Evolutionary conservation across 495 filamentous ascomycete species (phyloP).

Genomic region (Xeromyces bisporus): DNA sequence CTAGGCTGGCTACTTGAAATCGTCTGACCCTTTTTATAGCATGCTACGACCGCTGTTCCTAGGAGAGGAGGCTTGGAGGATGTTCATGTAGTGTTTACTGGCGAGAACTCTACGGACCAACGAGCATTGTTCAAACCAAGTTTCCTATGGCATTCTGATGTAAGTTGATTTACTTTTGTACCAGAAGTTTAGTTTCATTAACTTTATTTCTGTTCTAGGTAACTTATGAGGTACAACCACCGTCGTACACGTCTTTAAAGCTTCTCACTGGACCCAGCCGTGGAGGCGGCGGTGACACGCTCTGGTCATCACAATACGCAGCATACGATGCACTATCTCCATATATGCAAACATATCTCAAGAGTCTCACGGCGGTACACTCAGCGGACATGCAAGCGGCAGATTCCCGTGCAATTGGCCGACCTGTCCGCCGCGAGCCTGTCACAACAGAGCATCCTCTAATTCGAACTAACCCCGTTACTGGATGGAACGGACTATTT

Average conservation of each 20-base stretch:
- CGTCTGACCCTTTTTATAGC: conserved; percentile 8
- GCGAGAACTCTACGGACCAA: conserved; percentile 45
- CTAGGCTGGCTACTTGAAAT: neutral
- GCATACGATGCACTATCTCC: conserved; percentile 54
- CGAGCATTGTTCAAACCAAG: conserved; percentile 30
- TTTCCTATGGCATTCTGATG: conserved; percentile 49
- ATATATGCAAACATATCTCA: conserved; percentile 53
- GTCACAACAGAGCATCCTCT: conserved; percentile 53
- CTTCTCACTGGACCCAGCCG: conserved; percentile 48
- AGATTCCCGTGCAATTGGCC: conserved; percentile 40
- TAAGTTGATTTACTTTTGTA: conserved; percentile 9
- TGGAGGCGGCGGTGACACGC: conserved; percentile 59
- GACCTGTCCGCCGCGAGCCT: conserved; percentile 48
- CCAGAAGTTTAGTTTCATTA: conserved; percentile 1
- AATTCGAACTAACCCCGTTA: conserved; percentile 54
- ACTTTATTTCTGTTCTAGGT: conserved; percentile 27
- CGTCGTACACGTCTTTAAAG: conserved; percentile 56
- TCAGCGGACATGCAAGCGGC: conserved; percentile 56
- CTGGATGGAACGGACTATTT: conserved; percentile 60
- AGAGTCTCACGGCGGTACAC: conserved; percentile 53
- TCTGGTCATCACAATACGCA: conserved; percentile 57
- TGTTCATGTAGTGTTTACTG: conserved; percentile 51
- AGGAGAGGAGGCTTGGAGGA: conserved; percentile 42
- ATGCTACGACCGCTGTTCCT: conserved; percentile 44
- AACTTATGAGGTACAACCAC: conserved; percentile 64